A percentile compares a stretch with the other conserved stretches of the same genome.
Conservation (phyloP, 192 early-diverging fungal genomes). For the Podila minutissima region DNA sequence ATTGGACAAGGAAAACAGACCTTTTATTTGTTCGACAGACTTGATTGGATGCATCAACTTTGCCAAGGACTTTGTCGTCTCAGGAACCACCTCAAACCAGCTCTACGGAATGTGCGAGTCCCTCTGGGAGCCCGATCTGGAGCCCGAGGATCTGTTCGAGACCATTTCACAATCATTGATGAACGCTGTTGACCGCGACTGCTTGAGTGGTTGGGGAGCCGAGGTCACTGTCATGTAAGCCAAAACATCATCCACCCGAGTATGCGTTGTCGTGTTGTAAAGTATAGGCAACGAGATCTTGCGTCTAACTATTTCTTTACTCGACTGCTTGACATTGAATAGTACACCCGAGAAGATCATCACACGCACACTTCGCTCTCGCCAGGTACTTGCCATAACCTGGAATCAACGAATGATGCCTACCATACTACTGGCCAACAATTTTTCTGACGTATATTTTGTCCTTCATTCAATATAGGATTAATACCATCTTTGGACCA, state of each 20-base stretch:
- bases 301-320: not conserved
- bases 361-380: slow-evolving; percentile 85
- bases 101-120: slow-evolving; percentile 97
- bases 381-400: slow-evolving; percentile 54
- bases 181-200: slow-evolving; percentile 95
- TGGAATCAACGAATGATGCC: not conserved
- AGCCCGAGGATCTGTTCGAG: slow-evolving; percentile 97
- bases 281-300: not conserved
- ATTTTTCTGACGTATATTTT: not conserved
- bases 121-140: slow-evolving; percentile 96
- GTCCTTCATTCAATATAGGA: slow-evolving; percentile 1
- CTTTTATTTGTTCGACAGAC: slow-evolving; percentile 96
- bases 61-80: slow-evolving; percentile 95
- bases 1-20: slow-evolving; percentile 87
- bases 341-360: slow-evolving; percentile 88
- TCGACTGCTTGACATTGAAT: slow-evolving; percentile 1
- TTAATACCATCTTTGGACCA: not conserved
- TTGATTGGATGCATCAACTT: slow-evolving; percentile 94
- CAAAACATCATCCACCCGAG: too few species aligned
- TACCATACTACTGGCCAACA: not conserved
- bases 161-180: slow-evolving; percentile 94
- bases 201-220: slow-evolving; percentile 96
- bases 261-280: not conserved
- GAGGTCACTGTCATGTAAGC: slow-evolving; percentile 90
- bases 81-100: slow-evolving; percentile 85